phyloP scores from a whole-genome alignment of 257 asterid genomes.

The Mitragyna speciosa region DNA sequence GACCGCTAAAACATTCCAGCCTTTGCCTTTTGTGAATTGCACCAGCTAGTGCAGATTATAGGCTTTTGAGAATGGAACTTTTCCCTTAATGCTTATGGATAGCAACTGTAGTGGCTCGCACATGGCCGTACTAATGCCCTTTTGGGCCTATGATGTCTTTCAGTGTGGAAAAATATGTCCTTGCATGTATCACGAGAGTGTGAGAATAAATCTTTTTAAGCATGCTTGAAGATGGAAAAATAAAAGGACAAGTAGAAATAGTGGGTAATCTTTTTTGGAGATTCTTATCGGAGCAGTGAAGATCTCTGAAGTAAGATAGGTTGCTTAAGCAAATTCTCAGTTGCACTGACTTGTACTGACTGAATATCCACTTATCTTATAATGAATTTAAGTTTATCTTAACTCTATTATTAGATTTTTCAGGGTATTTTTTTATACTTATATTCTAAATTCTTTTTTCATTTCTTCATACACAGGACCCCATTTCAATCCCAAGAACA shows the following conservation, averaged over 20 bases:
- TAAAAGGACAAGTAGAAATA: neutral
- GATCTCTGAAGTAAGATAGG: neutral
- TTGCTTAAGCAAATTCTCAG: neutral
- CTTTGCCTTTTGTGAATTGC: neutral
- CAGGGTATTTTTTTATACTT: neutral
- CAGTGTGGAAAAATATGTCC: neutral
- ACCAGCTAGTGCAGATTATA: neutral
- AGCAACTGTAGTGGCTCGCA: neutral
- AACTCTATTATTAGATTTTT: neutral
- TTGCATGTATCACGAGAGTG: neutral
- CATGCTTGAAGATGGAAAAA: neutral
- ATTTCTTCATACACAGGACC: conserved; percentile 55
- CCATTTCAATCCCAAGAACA: conserved; percentile 78
- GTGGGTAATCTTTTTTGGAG: neutral
- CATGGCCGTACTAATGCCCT: neutral
- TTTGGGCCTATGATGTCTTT: neutral
- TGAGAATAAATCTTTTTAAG: neutral
- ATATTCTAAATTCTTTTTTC: neutral
- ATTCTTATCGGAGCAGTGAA: neutral
- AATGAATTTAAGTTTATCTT: neutral
- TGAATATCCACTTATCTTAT: neutral
- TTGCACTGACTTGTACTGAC: too few relatives aligned
- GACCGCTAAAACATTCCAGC: neutral
- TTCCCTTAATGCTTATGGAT: neutral
- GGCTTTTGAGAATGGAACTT: neutral